These are phyloP conservation scores for Carallia pectinifolia DNA, from an alignment of 345 rosid genomes.

Conservation along the genomic window DNA sequence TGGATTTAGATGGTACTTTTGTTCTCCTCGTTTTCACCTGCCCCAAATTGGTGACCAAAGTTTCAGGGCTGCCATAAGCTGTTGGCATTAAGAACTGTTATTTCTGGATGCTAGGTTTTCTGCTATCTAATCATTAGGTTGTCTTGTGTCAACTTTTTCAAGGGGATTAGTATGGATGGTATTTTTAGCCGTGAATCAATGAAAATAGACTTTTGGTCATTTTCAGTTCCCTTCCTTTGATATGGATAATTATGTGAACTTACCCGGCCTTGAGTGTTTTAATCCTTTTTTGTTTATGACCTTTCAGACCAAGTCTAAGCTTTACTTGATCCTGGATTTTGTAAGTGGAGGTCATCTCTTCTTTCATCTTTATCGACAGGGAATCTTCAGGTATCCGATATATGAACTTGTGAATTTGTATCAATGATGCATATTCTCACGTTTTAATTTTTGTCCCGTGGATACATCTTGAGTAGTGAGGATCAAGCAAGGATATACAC, in stretches of 20 bases:
- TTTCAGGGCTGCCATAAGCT: too few relatives aligned
- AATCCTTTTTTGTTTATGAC: background rate
- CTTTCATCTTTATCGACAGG: constrained; percentile 69
- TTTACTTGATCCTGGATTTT: constrained; percentile 70
- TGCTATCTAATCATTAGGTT: too few relatives aligned
- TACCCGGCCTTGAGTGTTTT: background rate
- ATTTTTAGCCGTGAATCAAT: too few relatives aligned
- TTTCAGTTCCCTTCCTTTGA: background rate
- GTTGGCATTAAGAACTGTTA: too few relatives aligned
- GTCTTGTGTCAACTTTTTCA: too few relatives aligned
- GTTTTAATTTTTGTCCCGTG: constrained; percentile 21
- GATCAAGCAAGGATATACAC: constrained; percentile 72
- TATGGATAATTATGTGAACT: background rate
- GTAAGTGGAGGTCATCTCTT: constrained; percentile 77
- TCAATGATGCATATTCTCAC: background rate
- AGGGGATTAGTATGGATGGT: too few relatives aligned
- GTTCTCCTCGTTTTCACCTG: too few relatives aligned
- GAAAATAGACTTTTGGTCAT: too few relatives aligned
- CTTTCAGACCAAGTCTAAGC: constrained; percentile 67
- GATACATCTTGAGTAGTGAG: constrained; percentile 42
- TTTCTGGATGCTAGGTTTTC: too few relatives aligned
- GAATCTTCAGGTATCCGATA: constrained; percentile 53
- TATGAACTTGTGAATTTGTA: constrained; percentile 1
- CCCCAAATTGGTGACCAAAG: too few relatives aligned
- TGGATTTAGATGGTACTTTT: background rate